A percentile compares a stretch with the other conserved stretches of the same genome.
These are phyloP conservation scores for Salix arbutifolia DNA, from an alignment of 345 rosid genomes.

Conservation along the genomic window DNA sequence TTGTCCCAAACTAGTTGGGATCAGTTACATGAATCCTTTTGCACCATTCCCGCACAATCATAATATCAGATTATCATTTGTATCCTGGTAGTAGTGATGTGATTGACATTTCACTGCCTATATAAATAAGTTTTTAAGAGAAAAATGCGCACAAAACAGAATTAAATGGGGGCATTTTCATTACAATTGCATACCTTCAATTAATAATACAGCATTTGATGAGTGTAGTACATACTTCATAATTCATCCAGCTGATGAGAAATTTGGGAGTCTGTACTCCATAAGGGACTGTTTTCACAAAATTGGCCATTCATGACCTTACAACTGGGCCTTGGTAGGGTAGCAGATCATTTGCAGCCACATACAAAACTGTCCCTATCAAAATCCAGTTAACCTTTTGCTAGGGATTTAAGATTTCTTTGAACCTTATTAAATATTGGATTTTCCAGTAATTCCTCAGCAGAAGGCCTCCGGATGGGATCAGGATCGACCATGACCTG, in stretches of 20 bases:
- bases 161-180: background rate
- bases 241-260: background rate
- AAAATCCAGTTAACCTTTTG: background rate
- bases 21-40: background rate
- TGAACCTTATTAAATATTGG: constrained; percentile 52
- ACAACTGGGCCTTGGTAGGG: background rate
- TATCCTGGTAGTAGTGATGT: background rate
- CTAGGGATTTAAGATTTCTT: constrained; percentile 20
- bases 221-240: background rate
- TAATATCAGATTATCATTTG: background rate
- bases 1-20: background rate
- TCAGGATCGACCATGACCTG: constrained; percentile 85
- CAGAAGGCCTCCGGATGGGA: constrained; percentile 69
- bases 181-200: background rate
- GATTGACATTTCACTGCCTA: background rate
- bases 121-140: background rate
- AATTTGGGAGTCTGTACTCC: constrained; percentile 1
- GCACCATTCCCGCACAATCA: background rate
- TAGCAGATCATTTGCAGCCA: background rate
- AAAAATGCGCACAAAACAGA: background rate
- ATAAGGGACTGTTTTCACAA: background rate
- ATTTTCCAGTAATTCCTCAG: constrained; percentile 57
- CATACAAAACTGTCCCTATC: background rate
- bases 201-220: background rate
- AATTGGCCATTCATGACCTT: constrained; percentile 2